Evolutionary conservation across 2,329 filamentous ascomycete genomes (phyloP).

Genomic region (Neofusicoccum laricinum): DNA sequence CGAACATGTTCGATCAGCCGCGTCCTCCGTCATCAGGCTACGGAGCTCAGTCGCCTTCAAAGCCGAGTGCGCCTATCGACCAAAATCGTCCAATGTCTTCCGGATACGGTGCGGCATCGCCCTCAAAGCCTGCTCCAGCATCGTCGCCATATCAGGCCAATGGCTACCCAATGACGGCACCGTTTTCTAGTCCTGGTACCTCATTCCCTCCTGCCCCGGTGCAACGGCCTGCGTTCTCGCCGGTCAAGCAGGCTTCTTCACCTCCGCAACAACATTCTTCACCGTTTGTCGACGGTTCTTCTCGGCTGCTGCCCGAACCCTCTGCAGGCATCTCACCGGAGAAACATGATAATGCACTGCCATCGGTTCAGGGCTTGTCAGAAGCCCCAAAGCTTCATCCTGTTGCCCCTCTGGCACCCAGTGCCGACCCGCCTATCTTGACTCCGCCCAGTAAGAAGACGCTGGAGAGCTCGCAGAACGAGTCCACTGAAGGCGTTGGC

Average conservation of each 20-base stretch:
- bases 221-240: conserved; percentile 35
- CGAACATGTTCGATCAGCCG: conserved; percentile 32
- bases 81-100: conserved; percentile 43
- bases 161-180: conserved; percentile 29
- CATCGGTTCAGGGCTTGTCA: conserved; percentile 30
- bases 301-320: conserved; percentile 33
- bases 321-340: conserved; percentile 44
- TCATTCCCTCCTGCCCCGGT: conserved; percentile 40
- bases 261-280: conserved; percentile 33
- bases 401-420: conserved; percentile 56
- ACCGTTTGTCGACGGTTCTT: conserved; percentile 21
- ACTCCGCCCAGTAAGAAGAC: conserved; percentile 59
- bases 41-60: not conserved
- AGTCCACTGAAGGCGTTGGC: not conserved
- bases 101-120: conserved; percentile 23
- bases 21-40: conserved; percentile 35
- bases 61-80: conserved; percentile 35
- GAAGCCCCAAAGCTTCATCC: conserved; percentile 55
- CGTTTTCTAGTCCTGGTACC: conserved; percentile 43
- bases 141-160: conserved; percentile 34
- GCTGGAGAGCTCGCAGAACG: conserved; percentile 21
- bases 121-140: conserved; percentile 34
- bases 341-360: conserved; percentile 43
- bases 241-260: conserved; percentile 36
- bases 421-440: conserved; percentile 55